These are phyloP conservation scores for Aspergillus latus DNA, from an alignment of 2,329 filamentous ascomycete genomes.

Conservation along the genomic window DNA sequence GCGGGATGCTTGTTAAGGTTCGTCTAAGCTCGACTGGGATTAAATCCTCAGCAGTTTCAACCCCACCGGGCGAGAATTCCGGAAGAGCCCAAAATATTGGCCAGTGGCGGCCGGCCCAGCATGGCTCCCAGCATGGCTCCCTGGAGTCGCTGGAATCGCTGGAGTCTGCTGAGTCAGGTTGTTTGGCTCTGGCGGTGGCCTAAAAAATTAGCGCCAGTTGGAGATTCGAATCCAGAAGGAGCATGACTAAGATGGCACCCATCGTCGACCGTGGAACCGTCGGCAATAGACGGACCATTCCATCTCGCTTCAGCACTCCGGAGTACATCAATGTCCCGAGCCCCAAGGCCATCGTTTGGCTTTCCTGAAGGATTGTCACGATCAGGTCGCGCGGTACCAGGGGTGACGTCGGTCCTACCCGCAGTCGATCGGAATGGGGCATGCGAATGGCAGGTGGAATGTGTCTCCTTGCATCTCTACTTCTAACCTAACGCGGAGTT, in stretches of 20 bases:
- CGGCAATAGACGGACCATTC: not conserved
- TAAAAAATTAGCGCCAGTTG: not conserved
- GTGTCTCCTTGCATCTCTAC: not conserved
- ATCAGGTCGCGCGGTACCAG: not conserved
- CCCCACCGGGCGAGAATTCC: conserved; percentile 2
- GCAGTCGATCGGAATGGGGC: not conserved
- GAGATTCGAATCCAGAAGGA: not conserved
- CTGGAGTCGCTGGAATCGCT: too few relatives aligned
- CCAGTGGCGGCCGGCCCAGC: not conserved
- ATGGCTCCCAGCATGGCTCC: not conserved
- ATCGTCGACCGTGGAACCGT: not conserved
- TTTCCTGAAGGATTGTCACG: not conserved
- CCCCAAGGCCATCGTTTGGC: not conserved
- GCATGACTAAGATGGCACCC: not conserved
- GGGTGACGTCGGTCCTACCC: not conserved
- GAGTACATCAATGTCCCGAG: too few relatives aligned
- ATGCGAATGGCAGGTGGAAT: not conserved
- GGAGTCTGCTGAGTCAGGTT: not conserved
- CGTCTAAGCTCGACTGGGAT: not conserved
- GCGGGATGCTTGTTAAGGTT: not conserved
- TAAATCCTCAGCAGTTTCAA: not conserved
- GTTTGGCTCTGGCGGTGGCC: not conserved
- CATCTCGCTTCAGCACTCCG: not conserved
- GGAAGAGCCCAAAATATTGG: conserved; percentile 1
- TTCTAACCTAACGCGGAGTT: not conserved